These are phyloP conservation scores for Boletus sp. DNA, from an alignment of 768 basidiomycete species.

Conservation along the genomic window DNA sequence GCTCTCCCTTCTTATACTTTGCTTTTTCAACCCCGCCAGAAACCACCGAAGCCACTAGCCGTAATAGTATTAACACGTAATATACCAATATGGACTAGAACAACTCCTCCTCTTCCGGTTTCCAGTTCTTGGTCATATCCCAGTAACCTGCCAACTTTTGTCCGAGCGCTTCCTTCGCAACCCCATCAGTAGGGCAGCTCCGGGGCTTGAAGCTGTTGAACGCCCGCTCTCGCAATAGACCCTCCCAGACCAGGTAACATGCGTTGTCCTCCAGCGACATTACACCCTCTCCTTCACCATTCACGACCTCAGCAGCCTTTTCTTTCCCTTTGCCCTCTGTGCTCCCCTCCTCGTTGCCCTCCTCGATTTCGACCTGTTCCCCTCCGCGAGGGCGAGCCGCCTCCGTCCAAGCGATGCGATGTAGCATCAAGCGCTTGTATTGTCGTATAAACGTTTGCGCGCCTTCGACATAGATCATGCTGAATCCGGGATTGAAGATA, in stretches of 20 bases:
- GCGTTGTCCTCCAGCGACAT: conserved; percentile 78
- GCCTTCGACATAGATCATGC: conserved; percentile 92
- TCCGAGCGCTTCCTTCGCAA: conserved; percentile 85
- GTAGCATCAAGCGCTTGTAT: conserved; percentile 83
- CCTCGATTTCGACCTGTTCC: conserved; percentile 67
- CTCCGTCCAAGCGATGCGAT: conserved; percentile 93
- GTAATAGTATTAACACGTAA: neutral
- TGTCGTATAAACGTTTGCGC: conserved; percentile 78
- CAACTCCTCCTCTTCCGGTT: conserved; percentile 74
- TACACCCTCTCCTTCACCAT: conserved; percentile 10
- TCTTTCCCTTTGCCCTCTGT: conserved; percentile 29
- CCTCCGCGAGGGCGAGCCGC: conserved; percentile 73
- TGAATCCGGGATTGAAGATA: conserved; percentile 87
- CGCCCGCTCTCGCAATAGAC: conserved; percentile 74
- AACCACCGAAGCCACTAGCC: neutral
- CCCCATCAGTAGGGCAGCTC: conserved; percentile 77
- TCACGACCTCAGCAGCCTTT: conserved; percentile 30
- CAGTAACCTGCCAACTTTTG: conserved; percentile 85
- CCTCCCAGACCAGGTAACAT: conserved; percentile 93
- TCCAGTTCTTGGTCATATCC: conserved; percentile 94
- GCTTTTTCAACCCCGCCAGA: conserved; percentile 4
- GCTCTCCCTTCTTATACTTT: neutral
- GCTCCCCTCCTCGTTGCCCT: conserved; percentile 43
- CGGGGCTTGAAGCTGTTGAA: conserved; percentile 80
- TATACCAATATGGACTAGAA: conserved; percentile 36